phyloP scores from a whole-genome alignment of 2,329 filamentous ascomycete species.

The Nemania diffusa region DNA sequence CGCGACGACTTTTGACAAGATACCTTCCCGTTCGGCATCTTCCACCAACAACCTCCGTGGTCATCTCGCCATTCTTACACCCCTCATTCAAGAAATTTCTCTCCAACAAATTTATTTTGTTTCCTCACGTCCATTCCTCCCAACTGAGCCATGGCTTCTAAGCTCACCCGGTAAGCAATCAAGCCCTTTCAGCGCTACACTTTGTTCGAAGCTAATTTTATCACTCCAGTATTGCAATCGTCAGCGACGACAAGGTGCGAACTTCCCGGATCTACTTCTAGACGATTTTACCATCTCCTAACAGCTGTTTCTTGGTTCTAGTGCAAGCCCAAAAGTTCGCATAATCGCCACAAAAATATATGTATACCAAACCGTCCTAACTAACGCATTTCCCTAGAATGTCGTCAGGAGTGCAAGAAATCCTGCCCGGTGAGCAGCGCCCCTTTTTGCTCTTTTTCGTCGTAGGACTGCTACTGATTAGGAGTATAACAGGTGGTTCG shows the following conservation, averaged over 20 bases:
- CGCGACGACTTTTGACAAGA: conserved; percentile 5
- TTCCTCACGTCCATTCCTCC: conserved; percentile 13
- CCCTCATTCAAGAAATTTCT: neutral
- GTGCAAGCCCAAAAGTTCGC: conserved; percentile 85
- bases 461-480: conserved; percentile 32
- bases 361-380: neutral
- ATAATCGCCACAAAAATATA: conserved; percentile 32
- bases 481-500: conserved; percentile 78
- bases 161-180: conserved; percentile 83
- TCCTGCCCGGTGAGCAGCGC: conserved; percentile 69
- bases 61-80: neutral
- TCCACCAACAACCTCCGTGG: neutral
- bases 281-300: neutral
- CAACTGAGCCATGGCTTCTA: conserved; percentile 77
- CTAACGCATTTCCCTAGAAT: conserved; percentile 72
- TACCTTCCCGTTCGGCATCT: neutral
- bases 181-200: conserved; percentile 8
- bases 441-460: neutral
- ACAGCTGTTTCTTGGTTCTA: conserved; percentile 51
- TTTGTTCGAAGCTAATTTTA: conserved; percentile 31
- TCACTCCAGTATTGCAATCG: conserved; percentile 87
- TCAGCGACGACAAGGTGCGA: conserved; percentile 95
- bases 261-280: neutral
- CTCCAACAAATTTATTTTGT: conserved; percentile 13
- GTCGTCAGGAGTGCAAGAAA: conserved; percentile 98